Conservation (phyloP, 2,329 filamentous ascomycete genomes). For the Blastomyces silverae region DNA sequence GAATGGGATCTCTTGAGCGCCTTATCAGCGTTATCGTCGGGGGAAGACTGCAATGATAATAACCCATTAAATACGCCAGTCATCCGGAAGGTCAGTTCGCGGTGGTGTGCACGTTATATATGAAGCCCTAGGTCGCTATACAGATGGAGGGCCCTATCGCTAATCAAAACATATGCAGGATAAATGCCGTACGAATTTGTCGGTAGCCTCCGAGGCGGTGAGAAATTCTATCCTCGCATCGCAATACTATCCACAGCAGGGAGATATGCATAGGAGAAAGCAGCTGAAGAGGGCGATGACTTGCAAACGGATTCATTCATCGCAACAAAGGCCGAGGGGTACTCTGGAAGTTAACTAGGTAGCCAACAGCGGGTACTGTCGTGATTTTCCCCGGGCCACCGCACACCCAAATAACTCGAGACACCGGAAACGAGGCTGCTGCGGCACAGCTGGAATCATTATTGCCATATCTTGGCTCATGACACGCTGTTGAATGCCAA, state of each 20-base stretch:
- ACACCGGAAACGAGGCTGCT: neutral
- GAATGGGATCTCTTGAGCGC: neutral
- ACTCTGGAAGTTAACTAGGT: too few species aligned
- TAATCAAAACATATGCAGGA: neutral
- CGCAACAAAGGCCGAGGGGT: neutral
- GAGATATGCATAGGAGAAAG: neutral
- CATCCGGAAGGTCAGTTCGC: neutral
- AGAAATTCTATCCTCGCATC: neutral
- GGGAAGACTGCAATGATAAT: neutral
- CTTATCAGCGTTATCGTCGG: neutral
- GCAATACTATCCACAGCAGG: neutral
- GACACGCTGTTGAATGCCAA: neutral
- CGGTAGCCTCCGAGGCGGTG: neutral
- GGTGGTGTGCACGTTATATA: neutral
- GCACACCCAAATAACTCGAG: neutral
- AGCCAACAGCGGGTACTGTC: neutral
- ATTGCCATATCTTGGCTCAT: neutral
- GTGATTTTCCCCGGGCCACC: neutral
- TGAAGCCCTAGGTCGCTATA: neutral
- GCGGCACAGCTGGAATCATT: constrained; percentile 2
- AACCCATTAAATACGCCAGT: neutral
- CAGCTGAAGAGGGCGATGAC: neutral
- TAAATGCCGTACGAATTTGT: neutral
- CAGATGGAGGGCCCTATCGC: neutral
- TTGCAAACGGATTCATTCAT: neutral